Evolutionary conservation across 2,329 filamentous ascomycete species (phyloP), one percentile per base, ranked within the genome.

Genomic region (Escovopsis sp.): DNA sequence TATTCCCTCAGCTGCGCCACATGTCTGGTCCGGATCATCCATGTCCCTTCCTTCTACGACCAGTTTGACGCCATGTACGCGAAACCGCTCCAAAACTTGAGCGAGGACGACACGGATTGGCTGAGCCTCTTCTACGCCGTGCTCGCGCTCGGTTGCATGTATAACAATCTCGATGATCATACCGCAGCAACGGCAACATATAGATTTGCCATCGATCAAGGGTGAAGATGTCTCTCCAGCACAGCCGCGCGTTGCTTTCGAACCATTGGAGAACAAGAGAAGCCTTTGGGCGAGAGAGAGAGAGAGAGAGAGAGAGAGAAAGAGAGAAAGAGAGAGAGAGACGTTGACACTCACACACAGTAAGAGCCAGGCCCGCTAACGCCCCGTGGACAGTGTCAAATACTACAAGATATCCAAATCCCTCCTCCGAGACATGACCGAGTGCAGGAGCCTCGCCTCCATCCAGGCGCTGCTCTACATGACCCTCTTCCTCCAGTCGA

Each of bases 1-100:
- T 70, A 70, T 43, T 64, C 70, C 0, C 52, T 76, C 12, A 66
- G 65, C 44, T 70, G 66, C 39, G 71, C 68, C 8, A 75, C 70
- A 2, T 70, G 68, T 39, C 56, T 76, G 2, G 55, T 74, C 16
- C 73, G 82, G 27, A 77, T 88, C 37, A 71, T 93, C 5, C 86
- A 94, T 49, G 65, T 81, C 34, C 87, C 87, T 0, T 74, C 74
- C 0, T 94, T 94, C 52, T 85, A 80, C 57, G 68, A 72, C 39
- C 76, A 73, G 47, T 69, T 94, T 42, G 77, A 94, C 44, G 70
- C 70, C 36, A 67, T 94, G 27, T 94, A 93, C 55, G 72, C 79
- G 43, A 74, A 65, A 16, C 65, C 79, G 1, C 62, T 69, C 9
- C 72, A 80, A 16, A 67, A 65, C 35, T 73, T 74, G 44, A 68